A percentile compares a stretch with the other conserved stretches of the same genome.
Conservation (phyloP, 352 stramenopile genomes). For the Phytophthora litchii region DNA sequence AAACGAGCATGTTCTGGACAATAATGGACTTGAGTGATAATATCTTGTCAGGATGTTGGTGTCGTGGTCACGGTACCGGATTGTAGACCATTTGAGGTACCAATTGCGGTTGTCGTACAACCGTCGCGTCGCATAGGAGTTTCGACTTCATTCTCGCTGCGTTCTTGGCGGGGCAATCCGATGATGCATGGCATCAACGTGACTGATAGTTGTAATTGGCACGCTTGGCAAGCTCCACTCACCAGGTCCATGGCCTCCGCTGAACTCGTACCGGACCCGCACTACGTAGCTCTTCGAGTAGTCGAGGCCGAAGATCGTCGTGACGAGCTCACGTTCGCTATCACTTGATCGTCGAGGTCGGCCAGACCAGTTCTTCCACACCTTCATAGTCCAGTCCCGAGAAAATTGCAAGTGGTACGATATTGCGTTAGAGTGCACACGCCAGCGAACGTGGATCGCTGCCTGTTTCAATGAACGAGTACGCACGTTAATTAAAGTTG, state of each 20-base stretch:
- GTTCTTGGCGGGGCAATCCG: slow-evolving; percentile 28
- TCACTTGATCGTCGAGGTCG: slow-evolving; percentile 48
- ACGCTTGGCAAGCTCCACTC: slow-evolving; percentile 70
- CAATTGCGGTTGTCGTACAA: not conserved
- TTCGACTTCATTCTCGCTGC: slow-evolving; percentile 18
- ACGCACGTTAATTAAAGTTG: not conserved
- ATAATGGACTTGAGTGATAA: slow-evolving; percentile 8
- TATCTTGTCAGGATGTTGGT: not conserved
- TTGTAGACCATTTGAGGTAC: slow-evolving; percentile 3
- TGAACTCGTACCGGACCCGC: slow-evolving; percentile 74
- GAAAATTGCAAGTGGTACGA: slow-evolving; percentile 75
- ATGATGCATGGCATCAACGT: slow-evolving; percentile 35
- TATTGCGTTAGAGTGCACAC: slow-evolving; percentile 53
- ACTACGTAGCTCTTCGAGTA: slow-evolving; percentile 79
- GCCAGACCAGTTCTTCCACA: slow-evolving; percentile 81
- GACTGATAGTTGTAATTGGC: slow-evolving; percentile 49
- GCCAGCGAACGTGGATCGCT: slow-evolving; percentile 66
- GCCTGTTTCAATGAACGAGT: slow-evolving; percentile 37
- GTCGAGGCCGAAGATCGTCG: slow-evolving; percentile 73
- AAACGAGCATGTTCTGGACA: slow-evolving; percentile 8
- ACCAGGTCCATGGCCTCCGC: slow-evolving; percentile 38
- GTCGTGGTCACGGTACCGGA: not conserved
- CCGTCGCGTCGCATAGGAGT: too few species aligned
- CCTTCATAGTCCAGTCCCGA: slow-evolving; percentile 74
- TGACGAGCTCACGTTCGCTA: slow-evolving; percentile 61